Evolutionary conservation across 2,329 filamentous ascomycete genomes (phyloP), one percentile per base, ranked within the genome.

Genomic region (Calonectria henricotiae): DNA sequence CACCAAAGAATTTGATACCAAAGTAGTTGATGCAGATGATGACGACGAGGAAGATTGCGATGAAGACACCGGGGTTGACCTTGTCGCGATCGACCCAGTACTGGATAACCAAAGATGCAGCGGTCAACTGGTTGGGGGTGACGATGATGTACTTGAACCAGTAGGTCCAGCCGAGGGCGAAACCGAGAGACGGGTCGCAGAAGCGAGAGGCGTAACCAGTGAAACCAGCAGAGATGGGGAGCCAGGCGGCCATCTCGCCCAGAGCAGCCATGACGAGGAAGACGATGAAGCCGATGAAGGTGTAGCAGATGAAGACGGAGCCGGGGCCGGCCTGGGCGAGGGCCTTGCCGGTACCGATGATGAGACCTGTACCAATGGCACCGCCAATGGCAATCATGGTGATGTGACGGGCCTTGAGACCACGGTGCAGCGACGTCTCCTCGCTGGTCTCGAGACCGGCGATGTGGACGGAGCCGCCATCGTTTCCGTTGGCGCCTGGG

Each of bases 71-170:
- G 0, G 93, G 91, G 77, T 96, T 95, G 67, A 96, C 86, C 51
- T 83, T 85, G 0, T 92, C 88, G 32, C 89, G 83, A 1, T 86
- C 80, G 12, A 94, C 83, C 94, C 94, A 97, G 77, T 91, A 95
- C 75, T 92, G 90, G 68, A 97, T 92, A 68, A 96, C 92, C 43
- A 97, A 83, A 5, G 93, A 89, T n/a, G 89, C 90, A 32, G 94
- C 94, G 0, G 94, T 96, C 44, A 97, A 85, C 80, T 97, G 94
- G 78, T 96, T 96, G 1, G 94, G 94, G 1, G 93, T 95, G 61
- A 93, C 89, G 77, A 97, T 95, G 80, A 96, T 93, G 81, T 96
- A 96, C 89, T 95, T 88, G 83, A 91, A 88, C 88, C 90, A 93
- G 75, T 88, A 88, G 87, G 86, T 90, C 86, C 89, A 95, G 41